These are phyloP conservation scores for Phaffia australis DNA, from an alignment of 768 basidiomycete species.

Conservation along the genomic window DNA sequence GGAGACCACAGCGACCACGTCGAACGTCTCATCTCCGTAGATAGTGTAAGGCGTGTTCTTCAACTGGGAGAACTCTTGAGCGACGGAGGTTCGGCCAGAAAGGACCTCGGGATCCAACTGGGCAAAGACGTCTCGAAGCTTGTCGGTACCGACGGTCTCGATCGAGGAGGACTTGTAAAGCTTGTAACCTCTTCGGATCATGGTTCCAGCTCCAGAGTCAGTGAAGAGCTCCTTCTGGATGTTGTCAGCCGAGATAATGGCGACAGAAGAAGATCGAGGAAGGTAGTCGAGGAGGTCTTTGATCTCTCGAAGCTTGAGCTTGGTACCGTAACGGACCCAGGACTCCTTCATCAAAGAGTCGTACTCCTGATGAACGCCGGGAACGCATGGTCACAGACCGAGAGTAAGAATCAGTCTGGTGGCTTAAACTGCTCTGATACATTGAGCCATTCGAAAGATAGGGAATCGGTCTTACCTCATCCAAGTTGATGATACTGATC, in stretches of 20 bases:
- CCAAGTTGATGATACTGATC: constrained; percentile 88
- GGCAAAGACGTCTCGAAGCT: constrained; percentile 85
- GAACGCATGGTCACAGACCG: background rate
- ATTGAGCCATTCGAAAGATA: background rate
- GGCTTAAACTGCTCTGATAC: constrained; percentile 24
- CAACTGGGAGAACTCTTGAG: constrained; percentile 71
- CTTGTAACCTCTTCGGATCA: constrained; percentile 96
- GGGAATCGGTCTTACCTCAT: constrained; percentile 55
- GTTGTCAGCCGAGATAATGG: constrained; percentile 84
- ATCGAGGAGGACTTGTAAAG: constrained; percentile 79
- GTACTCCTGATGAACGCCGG: constrained; percentile 58
- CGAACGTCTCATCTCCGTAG: constrained; percentile 96
- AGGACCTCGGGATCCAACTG: constrained; percentile 91
- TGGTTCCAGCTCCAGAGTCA: constrained; percentile 91
- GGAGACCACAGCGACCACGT: constrained; percentile 85
- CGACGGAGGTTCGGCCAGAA: constrained; percentile 69
- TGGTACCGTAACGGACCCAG: constrained; percentile 98
- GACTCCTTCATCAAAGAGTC: constrained; percentile 91
- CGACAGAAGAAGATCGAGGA: constrained; percentile 93
- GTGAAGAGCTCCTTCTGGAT: constrained; percentile 98
- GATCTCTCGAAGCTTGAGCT: constrained; percentile 97
- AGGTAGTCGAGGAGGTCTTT: constrained; percentile 97
- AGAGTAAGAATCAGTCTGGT: background rate
- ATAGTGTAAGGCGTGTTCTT: constrained; percentile 78
- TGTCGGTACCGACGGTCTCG: constrained; percentile 77